Conservation (phyloP, 2,329 filamentous ascomycete species). For the Colletotrichum higginsianum region DNA sequence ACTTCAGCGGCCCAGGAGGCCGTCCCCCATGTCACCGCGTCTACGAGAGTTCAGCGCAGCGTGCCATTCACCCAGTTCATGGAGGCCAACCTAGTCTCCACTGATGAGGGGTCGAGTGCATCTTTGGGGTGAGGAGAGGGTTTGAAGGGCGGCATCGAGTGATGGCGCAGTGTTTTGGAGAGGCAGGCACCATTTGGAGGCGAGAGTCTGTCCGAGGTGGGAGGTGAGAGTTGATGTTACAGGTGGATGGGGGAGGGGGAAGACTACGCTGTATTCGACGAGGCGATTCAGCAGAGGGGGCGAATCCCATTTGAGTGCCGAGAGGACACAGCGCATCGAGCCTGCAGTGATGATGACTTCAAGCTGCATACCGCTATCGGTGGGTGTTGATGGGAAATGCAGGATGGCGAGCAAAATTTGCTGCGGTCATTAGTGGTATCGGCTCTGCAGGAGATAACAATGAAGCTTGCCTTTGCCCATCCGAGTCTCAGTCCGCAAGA, state of each 20-base stretch:
- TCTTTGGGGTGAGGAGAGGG: slow-evolving; percentile 4
- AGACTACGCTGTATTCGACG: too few species aligned
- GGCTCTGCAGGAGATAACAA: slow-evolving; percentile 16
- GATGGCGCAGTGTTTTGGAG: slow-evolving; percentile 8
- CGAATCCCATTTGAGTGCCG: slow-evolving; percentile 17
- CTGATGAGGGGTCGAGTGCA: slow-evolving; percentile 15
- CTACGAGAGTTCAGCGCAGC: slow-evolving; percentile 32
- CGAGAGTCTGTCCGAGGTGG: slow-evolving; percentile 5
- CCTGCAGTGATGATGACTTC: slow-evolving; percentile 36
- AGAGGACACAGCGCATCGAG: slow-evolving; percentile 6
- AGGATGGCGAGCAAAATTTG: slow-evolving; percentile 15
- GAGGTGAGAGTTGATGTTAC: slow-evolving; percentile 7
- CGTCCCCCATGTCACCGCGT: slow-evolving; percentile 26
- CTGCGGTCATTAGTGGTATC: slow-evolving; percentile 28
- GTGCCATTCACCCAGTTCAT: slow-evolving; percentile 28
- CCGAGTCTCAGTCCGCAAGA: neutral
- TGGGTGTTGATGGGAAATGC: slow-evolving; percentile 6
- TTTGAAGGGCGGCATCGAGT: neutral
- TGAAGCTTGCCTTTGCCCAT: neutral
- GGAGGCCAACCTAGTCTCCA: slow-evolving; percentile 29
- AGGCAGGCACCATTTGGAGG: slow-evolving; percentile 8
- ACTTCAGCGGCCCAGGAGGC: slow-evolving; percentile 30
- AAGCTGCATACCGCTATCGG: slow-evolving; percentile 15
- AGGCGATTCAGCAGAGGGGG: neutral
- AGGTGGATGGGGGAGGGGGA: neutral